Evolutionary conservation across 768 basidiomycete genomes (phyloP), one percentile per base, ranked within the genome.

Genomic region (Pleurotus cornucopiae): DNA sequence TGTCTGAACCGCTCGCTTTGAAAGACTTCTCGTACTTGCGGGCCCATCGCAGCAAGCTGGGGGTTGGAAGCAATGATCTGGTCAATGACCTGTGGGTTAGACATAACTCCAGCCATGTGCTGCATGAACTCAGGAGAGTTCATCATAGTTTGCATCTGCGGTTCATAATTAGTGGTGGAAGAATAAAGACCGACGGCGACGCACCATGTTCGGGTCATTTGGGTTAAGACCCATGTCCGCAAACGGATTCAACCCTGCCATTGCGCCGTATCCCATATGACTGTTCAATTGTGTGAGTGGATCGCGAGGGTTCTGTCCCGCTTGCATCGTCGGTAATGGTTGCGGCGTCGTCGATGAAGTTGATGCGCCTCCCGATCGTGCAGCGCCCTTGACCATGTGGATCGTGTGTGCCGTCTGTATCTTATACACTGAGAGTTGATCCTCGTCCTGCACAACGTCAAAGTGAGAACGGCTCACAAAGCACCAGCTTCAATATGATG

Each of bases 181-280:
- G 25, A 26, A 53, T 26, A 20, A 12, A 13, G 37, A 56, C 30
- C 9, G 11, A 12, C 6, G 41, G 13, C 40, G 18, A 72, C 82
- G 61, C 58, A 92, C 93, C 84, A 96, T 91, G 68, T 98, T 97
- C 0, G 95, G 95, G 67, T 98, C 96, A 62, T 91, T 91, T 3
- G 82, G 77, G 66, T 99, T 99, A 44, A 96, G 49, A 1, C 95
- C 96, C 83, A 96, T 85, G 3, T 88, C 88, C 0, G 88, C 79
- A 65, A 99, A 98, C 0, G 97, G 96, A 64, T 98, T 98, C 67
- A 95, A 76, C 4, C 90, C 89, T 0, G 88, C 88, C 82, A 91
- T 83, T 14, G 82, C 75, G 1, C 91, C 92, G 61, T 86, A 91
- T 0, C 86, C 90, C 69, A 83, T 72, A 64, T 86, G 84, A 13